These are phyloP conservation scores for Leishmania martiniquensis DNA, from an alignment of 208 protist genomes.

Conservation along the genomic window DNA sequence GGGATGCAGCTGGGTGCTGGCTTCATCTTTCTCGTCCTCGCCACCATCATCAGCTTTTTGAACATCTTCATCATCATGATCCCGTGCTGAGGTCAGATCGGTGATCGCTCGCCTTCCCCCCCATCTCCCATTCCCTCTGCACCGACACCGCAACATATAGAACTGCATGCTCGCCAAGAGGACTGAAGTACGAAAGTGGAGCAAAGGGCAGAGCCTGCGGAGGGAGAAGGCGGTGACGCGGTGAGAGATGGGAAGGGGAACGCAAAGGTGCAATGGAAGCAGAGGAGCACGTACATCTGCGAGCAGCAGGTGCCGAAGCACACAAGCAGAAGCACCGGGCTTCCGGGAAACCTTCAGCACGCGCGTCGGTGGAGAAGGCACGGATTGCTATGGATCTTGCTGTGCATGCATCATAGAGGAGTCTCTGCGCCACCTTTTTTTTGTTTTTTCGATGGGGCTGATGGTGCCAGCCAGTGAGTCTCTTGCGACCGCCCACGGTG, in stretches of 20 bases:
- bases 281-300: not conserved
- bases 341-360: not conserved
- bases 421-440: not conserved
- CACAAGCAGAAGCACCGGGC: not conserved
- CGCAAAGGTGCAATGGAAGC: not conserved
- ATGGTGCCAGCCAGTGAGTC: not conserved
- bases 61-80: constrained; percentile 43
- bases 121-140: not conserved
- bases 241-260: not conserved
- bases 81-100: constrained; percentile 32
- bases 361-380: not conserved
- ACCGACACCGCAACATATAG: not conserved
- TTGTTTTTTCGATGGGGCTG: not conserved
- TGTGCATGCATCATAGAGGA: not conserved
- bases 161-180: not conserved
- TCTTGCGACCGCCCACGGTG: not conserved
- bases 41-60: constrained; percentile 31
- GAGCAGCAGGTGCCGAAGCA: not conserved
- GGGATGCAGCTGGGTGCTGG: constrained; percentile 44
- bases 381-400: not conserved
- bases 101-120: too few species aligned
- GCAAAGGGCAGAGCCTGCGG: not conserved
- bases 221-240: not conserved
- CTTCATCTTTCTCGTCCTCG: constrained; percentile 44
- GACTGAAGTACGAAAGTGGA: not conserved